Evolutionary conservation across 2,329 filamentous ascomycete genomes (phyloP), one percentile per base, ranked within the genome.

Genomic region (Monosporascus sp.): DNA sequence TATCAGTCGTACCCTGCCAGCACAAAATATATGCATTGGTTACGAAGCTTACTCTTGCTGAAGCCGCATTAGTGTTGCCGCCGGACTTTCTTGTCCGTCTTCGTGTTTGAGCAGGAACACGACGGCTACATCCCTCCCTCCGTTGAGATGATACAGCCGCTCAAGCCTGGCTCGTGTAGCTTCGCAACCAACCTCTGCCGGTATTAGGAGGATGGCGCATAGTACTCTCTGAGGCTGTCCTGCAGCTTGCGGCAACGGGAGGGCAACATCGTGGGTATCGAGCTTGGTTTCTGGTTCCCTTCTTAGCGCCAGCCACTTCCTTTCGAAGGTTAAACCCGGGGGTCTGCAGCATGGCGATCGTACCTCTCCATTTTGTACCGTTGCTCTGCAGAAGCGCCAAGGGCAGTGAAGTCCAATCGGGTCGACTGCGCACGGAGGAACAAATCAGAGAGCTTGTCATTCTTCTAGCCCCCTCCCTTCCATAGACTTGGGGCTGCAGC

Each of bases 211-310:
- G 16, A 78, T 56, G 26, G 72, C 67, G 24, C 69, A 70, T 48
- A 76, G 70, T 7, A 64, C 51, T 9, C 60, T 55, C 20, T 49
- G 55, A 22, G 60, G 45, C 16, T 54, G 46, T 17, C 44, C 52
- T 9, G 44, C 9, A 20, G 55, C 31, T 8, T 56, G 37, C 8
- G 46, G 49, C 20, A 76, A 51, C 4, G 67, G 66, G 38, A 81
- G 66, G 16, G 73, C 73, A 31, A 80, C 59, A 56, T 81, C 79
- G 56, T 80, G 74, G 2, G 68, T 71, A 17, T 66, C 60, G 3
- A 81, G 64, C 17, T 61, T 65, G 3, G 62, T 59, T 62, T 79
- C 78, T 80, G 47, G 8, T 41, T 54, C 63, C 67, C 66, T 58
- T 63, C 20, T 58, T 60, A 58, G 55, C 37, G 38, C 44, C 31